Percentiles rank a stretch among this genome's conserved stretches.
Conservation (phyloP, 78 protist genomes). For the Dictyostelium brefeldianum region DNA sequence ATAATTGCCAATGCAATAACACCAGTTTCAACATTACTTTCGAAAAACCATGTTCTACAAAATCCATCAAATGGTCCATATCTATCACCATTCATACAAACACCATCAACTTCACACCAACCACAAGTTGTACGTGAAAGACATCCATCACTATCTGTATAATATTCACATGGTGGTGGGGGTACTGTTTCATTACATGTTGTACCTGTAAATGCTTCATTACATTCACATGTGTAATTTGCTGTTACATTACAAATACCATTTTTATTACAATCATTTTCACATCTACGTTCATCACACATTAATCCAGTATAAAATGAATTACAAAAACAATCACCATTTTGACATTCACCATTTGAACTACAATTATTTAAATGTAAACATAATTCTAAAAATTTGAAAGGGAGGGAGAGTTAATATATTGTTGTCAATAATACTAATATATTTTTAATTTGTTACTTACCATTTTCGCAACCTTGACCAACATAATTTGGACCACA, state of each 20-base stretch:
- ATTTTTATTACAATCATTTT: neutral
- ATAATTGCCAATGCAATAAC: slow-evolving; percentile 54
- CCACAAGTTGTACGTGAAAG: slow-evolving; percentile 49
- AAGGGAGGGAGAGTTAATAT: neutral
- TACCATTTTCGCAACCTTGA: slow-evolving; percentile 24
- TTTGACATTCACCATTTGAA: slow-evolving; percentile 19
- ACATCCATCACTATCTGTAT: neutral
- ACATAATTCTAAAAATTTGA: neutral
- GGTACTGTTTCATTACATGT: neutral
- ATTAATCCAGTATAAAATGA: neutral
- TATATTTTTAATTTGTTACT: too few relatives aligned
- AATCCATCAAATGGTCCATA: slow-evolving; percentile 71
- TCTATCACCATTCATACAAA: slow-evolving; percentile 46
- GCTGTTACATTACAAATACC: slow-evolving; percentile 10
- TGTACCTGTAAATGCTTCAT: neutral
- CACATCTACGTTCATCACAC: slow-evolving; percentile 20
- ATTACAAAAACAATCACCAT: slow-evolving; percentile 42
- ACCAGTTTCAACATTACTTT: slow-evolving; percentile 54
- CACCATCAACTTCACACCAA: slow-evolving; percentile 47
- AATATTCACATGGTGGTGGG: slow-evolving; percentile 2
- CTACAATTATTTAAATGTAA: slow-evolving; percentile 38
- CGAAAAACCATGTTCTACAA: slow-evolving; percentile 69
- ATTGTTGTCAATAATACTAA: too few relatives aligned
- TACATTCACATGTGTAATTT: slow-evolving; percentile 28
- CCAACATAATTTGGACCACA: slow-evolving; percentile 3